These are phyloP conservation scores for Phaffomyces opuntiae DNA, from an alignment of 805 yeast genomes.

Conservation along the genomic window DNA sequence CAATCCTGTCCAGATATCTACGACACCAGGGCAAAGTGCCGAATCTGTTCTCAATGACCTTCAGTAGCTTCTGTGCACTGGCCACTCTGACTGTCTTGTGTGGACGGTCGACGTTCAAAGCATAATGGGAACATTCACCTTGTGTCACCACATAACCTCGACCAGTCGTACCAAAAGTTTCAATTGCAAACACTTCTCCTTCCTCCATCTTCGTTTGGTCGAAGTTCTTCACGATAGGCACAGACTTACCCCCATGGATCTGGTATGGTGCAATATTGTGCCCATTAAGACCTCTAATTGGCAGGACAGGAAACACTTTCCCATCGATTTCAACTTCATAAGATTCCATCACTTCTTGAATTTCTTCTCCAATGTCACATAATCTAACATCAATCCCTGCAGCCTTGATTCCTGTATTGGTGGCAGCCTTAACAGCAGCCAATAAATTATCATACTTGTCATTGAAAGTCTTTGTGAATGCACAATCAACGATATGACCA, in stretches of 20 bases:
- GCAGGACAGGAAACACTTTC: conserved; percentile 73
- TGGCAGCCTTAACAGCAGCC: conserved; percentile 86
- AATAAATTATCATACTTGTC: conserved; percentile 74
- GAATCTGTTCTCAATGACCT: conserved; percentile 69
- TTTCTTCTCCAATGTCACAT: conserved; percentile 91
- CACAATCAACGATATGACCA: conserved; percentile 91
- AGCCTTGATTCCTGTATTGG: conserved; percentile 85
- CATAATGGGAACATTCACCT: conserved; percentile 96
- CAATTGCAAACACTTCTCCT: conserved; percentile 96
- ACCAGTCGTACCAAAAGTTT: conserved; percentile 97
- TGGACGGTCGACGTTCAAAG: conserved; percentile 45
- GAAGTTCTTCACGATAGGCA: conserved; percentile 90
- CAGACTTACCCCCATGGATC: conserved; percentile 94
- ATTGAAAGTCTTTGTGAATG: conserved; percentile 86
- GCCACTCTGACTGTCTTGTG: conserved; percentile 49
- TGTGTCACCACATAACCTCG: conserved; percentile 77
- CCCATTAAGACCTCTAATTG: conserved; percentile 89
- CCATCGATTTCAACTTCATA: conserved; percentile 91
- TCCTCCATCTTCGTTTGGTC: conserved; percentile 98
- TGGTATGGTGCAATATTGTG: conserved; percentile 80
- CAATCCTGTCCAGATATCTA: conserved; percentile 83
- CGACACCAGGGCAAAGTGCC: conserved; percentile 97
- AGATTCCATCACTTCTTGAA: conserved; percentile 96
- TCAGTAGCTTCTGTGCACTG: conserved; percentile 63
- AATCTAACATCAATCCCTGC: conserved; percentile 95